Evolutionary conservation across 805 yeast genomes (phyloP).

Genomic region (Debaryomyces hansenii): DNA sequence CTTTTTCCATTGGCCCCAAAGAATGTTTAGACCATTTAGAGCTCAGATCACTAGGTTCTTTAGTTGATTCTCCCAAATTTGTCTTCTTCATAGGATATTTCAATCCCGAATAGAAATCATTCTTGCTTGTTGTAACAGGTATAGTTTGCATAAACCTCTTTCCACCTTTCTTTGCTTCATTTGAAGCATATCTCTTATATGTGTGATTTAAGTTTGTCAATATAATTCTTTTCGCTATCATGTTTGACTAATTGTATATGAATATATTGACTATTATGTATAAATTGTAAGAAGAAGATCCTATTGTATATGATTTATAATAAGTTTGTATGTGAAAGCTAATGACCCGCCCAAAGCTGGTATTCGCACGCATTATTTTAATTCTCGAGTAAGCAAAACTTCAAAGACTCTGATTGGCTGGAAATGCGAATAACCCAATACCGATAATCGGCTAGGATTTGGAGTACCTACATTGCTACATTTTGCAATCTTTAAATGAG

Average conservation of each 20-base stretch:
- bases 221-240: constrained; percentile 10
- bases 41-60: neutral
- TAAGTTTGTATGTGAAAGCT: constrained; percentile 1
- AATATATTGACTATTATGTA: neutral
- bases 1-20: constrained; percentile 10
- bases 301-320: neutral
- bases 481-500: no score
- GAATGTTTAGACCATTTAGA: constrained; percentile 36
- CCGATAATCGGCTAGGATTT: neutral
- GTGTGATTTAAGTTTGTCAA: constrained; percentile 6
- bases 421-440: neutral
- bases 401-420: constrained; percentile 12
- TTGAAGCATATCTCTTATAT: constrained; percentile 18
- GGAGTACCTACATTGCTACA: no score
- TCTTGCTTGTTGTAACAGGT: constrained; percentile 10
- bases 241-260: neutral
- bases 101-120: constrained; percentile 21
- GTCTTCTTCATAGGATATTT: constrained; percentile 13
- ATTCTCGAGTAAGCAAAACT: constrained; percentile 12
- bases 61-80: constrained; percentile 1
- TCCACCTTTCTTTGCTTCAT: constrained; percentile 21
- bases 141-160: constrained; percentile 38
- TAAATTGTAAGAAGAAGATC: constrained; percentile 1
- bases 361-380: neutral
- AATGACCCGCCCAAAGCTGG: neutral